Base-by-base conservation (phyloP, 805 yeast species). In the Blastobotrys muscicola region DNA sequence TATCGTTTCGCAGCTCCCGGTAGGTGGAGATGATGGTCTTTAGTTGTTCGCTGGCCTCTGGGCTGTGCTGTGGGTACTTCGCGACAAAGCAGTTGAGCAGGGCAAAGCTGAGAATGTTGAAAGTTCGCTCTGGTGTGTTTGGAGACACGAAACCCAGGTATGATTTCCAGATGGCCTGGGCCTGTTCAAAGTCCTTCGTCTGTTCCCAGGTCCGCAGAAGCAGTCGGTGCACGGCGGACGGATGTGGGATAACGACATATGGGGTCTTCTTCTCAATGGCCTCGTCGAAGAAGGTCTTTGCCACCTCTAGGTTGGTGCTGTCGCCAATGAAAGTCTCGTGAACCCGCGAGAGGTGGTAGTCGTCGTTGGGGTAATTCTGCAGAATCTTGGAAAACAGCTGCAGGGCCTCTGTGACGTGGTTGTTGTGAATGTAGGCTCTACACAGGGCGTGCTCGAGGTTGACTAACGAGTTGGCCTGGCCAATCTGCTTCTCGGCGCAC, bases 241-340 rank as follows among this genome's bases (percentile, higher is more conserved):
- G 84, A 60, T 84, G 89, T 52, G 82, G 67, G 35, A 74, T 75
- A 26, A 84, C 78, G 45, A 68, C 65, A 58, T 85, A 85, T 12
- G 94, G 94, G 71, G 82, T 78, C 49, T 77, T 78, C 52, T 71
- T 73, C 48, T 72, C 69, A 41, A 83, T 68, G 3, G 85, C 90
- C 59, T 80, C 82, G 52, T 78, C 79, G 60, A 81, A 84, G 55
- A 85, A 85, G 34, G 77, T 74, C 56, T 75, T 76, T 3, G 94
- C 85, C 38, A 85, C 79, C 35, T 68, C 68, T 44, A 82, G 69
- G 57, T 85, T 87, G 56, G 75, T 76, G 60, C 86, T 81, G 51
- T 75, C 77, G 37, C 94, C 92, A 57, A 85, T 80, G 54, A 85
- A 85, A 2, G 81, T 71, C 48, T 83, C 69, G 65, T 85, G 94